These are phyloP conservation scores for Quercus engelmannii DNA, from an alignment of 306 rosid genomes.

Conservation along the genomic window DNA sequence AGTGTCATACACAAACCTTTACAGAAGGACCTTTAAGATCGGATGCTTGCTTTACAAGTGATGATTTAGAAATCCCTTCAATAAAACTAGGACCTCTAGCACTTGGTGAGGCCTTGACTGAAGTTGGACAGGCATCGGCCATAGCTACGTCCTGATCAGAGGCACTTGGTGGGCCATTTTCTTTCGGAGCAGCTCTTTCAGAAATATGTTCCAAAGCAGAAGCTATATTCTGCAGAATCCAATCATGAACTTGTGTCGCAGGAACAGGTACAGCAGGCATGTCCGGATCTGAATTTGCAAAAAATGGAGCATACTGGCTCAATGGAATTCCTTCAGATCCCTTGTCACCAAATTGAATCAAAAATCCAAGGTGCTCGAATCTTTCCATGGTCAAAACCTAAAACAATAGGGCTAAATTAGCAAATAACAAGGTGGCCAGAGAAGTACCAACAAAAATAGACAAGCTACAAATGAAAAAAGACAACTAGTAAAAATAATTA, in stretches of 20 bases:
- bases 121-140: constrained; percentile 77
- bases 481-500: background rate
- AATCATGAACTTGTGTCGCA: constrained; percentile 81
- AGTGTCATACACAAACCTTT: constrained; percentile 57
- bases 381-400: constrained; percentile 92
- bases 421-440: constrained; percentile 15
- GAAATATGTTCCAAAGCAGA: constrained; percentile 81
- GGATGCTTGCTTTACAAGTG: constrained; percentile 79
- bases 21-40: constrained; percentile 87
- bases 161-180: constrained; percentile 68
- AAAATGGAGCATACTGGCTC: constrained; percentile 89
- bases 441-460: constrained; percentile 11
- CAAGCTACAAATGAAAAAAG: background rate
- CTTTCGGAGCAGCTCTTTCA: constrained; percentile 78
- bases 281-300: constrained; percentile 96
- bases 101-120: constrained; percentile 52
- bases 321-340: constrained; percentile 69
- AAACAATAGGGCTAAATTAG: constrained; percentile 27
- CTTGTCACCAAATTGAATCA: constrained; percentile 83
- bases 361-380: constrained; percentile 93
- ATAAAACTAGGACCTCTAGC: constrained; percentile 79
- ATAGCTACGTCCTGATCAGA: constrained; percentile 94
- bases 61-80: constrained; percentile 91
- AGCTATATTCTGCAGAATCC: constrained; percentile 77
- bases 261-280: constrained; percentile 99